These are phyloP conservation scores for Urochloa ruziziensis DNA, from an alignment of 176 grass and related monocot species.

Conservation along the genomic window DNA sequence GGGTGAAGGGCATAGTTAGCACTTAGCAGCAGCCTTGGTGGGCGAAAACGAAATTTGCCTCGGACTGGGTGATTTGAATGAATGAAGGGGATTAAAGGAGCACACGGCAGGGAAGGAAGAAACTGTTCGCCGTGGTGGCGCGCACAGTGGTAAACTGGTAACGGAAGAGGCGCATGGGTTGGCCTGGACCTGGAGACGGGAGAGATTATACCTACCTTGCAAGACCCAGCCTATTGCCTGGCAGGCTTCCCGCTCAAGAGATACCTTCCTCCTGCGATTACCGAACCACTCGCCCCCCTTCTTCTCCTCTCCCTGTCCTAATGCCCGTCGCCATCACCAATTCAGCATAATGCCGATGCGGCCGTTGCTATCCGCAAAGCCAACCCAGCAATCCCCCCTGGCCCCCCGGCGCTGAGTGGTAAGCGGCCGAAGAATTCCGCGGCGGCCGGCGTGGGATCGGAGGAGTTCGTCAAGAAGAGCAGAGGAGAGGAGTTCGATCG, in stretches of 20 bases:
- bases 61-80: too few species aligned
- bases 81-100: constrained; percentile 5
- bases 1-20: too few species aligned
- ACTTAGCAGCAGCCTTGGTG: too few species aligned
- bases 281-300: neutral
- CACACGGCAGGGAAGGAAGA: neutral
- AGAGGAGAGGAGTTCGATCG: neutral
- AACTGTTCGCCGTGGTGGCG: neutral
- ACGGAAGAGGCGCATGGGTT: neutral
- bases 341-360: constrained; percentile 38
- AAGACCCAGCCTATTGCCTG: constrained; percentile 29
- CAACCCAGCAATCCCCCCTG: neutral
- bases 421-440: constrained; percentile 24
- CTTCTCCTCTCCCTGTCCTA: neutral
- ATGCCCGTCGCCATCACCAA: constrained; percentile 44
- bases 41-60: too few species aligned
- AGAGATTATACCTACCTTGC: constrained; percentile 33
- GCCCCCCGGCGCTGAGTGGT: neutral
- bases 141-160: neutral
- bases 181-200: neutral
- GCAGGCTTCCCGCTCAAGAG: constrained; percentile 49
- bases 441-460: too few species aligned
- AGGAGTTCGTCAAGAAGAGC: neutral
- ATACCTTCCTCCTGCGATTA: constrained; percentile 46
- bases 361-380: constrained; percentile 11